phyloP scores from a whole-genome alignment of 805 yeast genomes.

The Monosporozyma yasuniensis region DNA sequence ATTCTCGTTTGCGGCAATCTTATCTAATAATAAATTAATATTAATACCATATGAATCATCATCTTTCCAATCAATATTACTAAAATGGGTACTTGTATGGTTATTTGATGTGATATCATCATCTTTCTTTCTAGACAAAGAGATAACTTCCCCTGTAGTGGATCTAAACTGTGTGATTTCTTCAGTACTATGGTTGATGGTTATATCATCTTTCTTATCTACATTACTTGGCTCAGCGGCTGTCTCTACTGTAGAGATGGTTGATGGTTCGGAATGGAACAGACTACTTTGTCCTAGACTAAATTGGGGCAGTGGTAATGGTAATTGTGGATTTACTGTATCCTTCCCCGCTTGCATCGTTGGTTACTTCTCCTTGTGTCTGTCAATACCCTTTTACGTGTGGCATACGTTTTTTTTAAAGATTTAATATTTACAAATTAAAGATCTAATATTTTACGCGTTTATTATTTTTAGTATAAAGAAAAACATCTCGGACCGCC shows the following conservation, averaged over 20 bases:
- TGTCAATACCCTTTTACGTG: neutral
- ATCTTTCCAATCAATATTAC: conserved; percentile 12
- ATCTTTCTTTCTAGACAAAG: neutral
- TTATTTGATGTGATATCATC: no score
- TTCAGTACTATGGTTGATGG: neutral
- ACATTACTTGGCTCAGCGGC: neutral
- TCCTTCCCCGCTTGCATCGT: neutral
- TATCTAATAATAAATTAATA: conserved; percentile 30
- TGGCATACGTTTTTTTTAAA: neutral
- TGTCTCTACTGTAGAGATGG: neutral
- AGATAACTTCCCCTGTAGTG: conserved; percentile 1
- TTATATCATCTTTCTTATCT: neutral
- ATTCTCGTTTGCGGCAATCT: conserved; percentile 20
- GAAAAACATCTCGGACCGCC: neutral
- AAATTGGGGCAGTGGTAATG: neutral
- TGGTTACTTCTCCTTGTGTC: neutral
- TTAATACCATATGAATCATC: conserved; percentile 33
- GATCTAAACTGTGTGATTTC: conserved; percentile 1
- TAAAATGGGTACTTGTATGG: neutral
- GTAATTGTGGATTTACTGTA: neutral
- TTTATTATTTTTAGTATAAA: no score
- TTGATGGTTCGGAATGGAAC: neutral
- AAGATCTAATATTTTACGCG: neutral
- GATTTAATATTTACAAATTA: neutral
- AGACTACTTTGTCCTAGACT: conserved; percentile 1